Evolutionary conservation across 257 asterid genomes (phyloP), one percentile per base, ranked within the genome.

Genomic region (Echium plantagineum): DNA sequence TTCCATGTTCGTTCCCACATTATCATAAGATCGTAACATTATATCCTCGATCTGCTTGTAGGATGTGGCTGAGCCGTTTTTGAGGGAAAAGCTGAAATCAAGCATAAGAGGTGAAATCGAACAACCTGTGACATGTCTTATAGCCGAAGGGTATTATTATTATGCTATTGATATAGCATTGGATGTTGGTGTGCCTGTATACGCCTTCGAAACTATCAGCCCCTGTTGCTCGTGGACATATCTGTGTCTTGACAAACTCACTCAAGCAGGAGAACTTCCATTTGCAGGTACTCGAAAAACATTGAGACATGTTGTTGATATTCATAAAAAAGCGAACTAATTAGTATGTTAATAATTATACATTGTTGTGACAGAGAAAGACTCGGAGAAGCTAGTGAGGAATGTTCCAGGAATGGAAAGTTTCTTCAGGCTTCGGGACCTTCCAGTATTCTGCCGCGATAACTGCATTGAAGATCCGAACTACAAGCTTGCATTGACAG

Each of bases 141-240:
- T 85, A 2, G 76, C 75, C 0, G 94, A 85, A 79, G 83, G 61
- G 24, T 65, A 0, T 46, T 75, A 54, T 74, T 81, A 5, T 76
- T 80, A 21, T 46, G 69, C 81, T 1, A 53, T 58, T 16, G 87
- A 76, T 71, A 82, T 79, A 26, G 82, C 78, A 0, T 12, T 64
- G 22, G 83, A 84, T 35, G 62, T 77, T 28, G 80, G 80, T 24
- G 9, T 78, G 12, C 86, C 86, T 0, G 19, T 80, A 21, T 62
- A 77, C 55, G 66, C 49, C 67, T 79, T 74, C 15, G 67, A 80
- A 57, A 83, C 90, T 2, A 58, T 78, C 35, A 83, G 90, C 57
- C 82, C 84, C 53, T 78, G 78, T 38, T 61, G 84, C 15, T 77
- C 80, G 24, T 77, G 82, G 86, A 63, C 69, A 13, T 83, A 64